Base-by-base conservation (phyloP, 495 filamentous ascomycete genomes). In the Aspergillus steynii region DNA sequence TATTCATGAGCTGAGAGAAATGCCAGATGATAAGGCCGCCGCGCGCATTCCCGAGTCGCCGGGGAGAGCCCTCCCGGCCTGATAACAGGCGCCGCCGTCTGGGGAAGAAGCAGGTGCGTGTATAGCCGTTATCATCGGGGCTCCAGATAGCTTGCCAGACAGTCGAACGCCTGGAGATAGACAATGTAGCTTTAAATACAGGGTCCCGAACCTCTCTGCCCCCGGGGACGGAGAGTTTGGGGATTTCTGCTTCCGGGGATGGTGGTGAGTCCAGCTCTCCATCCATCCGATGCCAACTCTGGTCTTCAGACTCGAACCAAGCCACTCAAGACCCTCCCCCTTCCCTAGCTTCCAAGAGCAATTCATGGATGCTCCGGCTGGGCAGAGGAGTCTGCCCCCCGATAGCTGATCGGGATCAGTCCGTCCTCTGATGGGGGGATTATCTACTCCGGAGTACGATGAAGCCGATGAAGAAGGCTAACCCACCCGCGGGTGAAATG, bases 1-100 rank as follows among this genome's bases (percentile, higher is more conserved):
- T 29, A 56, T 56, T 27, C 29, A 66, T 62, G 60, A 66, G 56
- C 53, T 62, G 48, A 66, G 60, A 66, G 64, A 66, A 66, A 66
- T 48, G 14, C 48, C 15, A 31, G 10, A 4, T 63, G 62, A 64
- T 64, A 64, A 64, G 62, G 20, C 3, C 45, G 27, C n/a, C 28
- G 31, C 34, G n/a, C 10, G 27, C n/a, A 28, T 51, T 50, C 42
- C 48, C 31, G 55, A 27, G 12, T 5, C 50, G 25, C 6, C 47
- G 31, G 31, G 31, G 31, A 7, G 9, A 34, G 31, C 6, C 6
- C 1, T 34, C 31, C 31, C 9, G 6, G 31, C 6, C 31, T 34
- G 31, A 34, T 34, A 34, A 34, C 9, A 9, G 9, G 31, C 9
- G 31, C 20, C 20, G 20, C 20, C 20, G 31, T 34, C 31, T 34